phyloP scores from a whole-genome alignment of 1,284 basidiomycete species.

The Sporisorium reilianum region DNA sequence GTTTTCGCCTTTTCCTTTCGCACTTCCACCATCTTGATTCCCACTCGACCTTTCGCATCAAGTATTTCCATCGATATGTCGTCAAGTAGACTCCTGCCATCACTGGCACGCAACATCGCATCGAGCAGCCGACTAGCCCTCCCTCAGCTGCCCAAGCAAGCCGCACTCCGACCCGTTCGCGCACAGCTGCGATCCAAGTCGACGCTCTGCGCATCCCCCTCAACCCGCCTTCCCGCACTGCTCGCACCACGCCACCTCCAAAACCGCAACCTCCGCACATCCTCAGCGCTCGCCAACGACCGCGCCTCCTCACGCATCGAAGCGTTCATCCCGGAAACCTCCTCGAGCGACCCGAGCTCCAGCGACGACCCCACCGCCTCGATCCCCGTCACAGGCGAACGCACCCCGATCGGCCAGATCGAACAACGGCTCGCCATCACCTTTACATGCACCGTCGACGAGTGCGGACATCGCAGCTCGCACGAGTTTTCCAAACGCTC shows the following conservation, averaged over 20 bases:
- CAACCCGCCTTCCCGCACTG: background rate
- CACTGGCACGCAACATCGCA: constrained; percentile 19
- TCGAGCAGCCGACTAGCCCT: constrained; percentile 20
- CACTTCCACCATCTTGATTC: background rate
- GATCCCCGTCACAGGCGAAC: constrained; percentile 44
- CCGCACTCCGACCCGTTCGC: background rate
- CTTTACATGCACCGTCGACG: constrained; percentile 67
- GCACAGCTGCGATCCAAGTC: constrained; percentile 12
- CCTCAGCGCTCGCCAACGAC: constrained; percentile 2
- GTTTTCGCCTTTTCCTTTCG: background rate
- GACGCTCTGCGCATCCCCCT: background rate
- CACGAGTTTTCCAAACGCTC: constrained; percentile 87
- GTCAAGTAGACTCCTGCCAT: constrained; percentile 4
- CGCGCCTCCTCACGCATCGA: constrained; percentile 7
- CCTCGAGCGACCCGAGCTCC: too few relatives aligned
- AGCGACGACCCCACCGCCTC: too few relatives aligned
- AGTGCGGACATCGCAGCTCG: constrained; percentile 83
- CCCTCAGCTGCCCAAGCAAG: background rate
- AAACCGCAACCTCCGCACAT: constrained; percentile 11
- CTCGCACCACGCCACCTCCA: background rate
- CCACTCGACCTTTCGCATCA: background rate
- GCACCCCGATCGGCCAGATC: constrained; percentile 53
- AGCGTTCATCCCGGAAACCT: constrained; percentile 23
- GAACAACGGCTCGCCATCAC: constrained; percentile 62
- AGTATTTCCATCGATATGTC: constrained; percentile 12